Evolutionary conservation across 2,329 filamentous ascomycete species (phyloP), one percentile per base, ranked within the genome.

Genomic region (Plenodomus biglobosus): DNA sequence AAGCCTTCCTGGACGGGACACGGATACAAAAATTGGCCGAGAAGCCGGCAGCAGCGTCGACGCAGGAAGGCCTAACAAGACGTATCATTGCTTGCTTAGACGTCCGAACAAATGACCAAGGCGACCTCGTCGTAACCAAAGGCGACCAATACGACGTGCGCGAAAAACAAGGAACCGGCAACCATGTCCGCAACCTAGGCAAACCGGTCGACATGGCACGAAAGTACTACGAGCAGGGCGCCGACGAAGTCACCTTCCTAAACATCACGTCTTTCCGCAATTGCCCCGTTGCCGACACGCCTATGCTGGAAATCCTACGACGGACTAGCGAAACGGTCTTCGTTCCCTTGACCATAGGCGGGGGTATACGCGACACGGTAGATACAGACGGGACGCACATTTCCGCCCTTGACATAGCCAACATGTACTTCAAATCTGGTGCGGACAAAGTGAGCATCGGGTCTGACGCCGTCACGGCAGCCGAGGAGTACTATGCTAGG

Each of bases 201-300:
- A 99, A 99, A 74, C 94, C 94, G 1, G 92, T 99, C 40, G 91
- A 96, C 57, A 88, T 99, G 83, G 94, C 94, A 8, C 85, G 84
- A 73, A 85, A 84, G 65, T 99, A 99, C 78, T 99, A 97, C 78
- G 87, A 95, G 66, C 90, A 96, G 75, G 94, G 94, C 50, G 92
- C 94, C 11, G 94, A 99, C 73, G 94, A 99, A 75, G 83, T 99
- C 46, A 96, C 92, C 1, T 99, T 99, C 73, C 81, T 99, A 59
- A 99, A 99, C 80, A 99, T 99, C 68, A 99, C 92, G 1, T 94
- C 88, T 17, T 99, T 99, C 82, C 86, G 94, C 53, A 94, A 97
- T 76, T 95, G 91, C 58, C 94, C 94, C 7, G 75, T 97, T 11
- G 89, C 86, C 57, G 94, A 99, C 75, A 78, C 92, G 3, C 94